Base-by-base conservation (phyloP, 2,329 filamentous ascomycete genomes). In the Aspergillus quadrilineatus region DNA sequence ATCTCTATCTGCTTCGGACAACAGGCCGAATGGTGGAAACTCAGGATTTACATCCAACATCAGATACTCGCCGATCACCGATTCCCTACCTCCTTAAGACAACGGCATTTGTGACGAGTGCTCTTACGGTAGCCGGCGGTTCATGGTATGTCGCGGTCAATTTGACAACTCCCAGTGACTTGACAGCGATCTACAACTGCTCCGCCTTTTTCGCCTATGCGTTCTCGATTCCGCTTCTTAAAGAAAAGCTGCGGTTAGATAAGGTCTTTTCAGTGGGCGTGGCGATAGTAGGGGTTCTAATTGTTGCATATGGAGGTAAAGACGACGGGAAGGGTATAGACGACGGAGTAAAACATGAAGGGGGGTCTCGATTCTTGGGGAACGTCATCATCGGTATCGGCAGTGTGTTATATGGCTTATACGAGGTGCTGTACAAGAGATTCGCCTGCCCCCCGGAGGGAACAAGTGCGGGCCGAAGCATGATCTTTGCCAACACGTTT, bases 131-230 rank as follows among this genome's bases (percentile, higher is more conserved):
- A 39, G 94, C 93, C 0, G 94, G 94, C 28, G 85, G 92, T 51
- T 93, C 89, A 67, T 99, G 94, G 94, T 99, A 97, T 69, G 82
- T 97, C 36, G 93, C 94, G 14, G 93, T 99, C 57, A 90, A 91
- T 75, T 77, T 96, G 80, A 99, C 94, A 1, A 96, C 90, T 3
- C 89, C 94, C 2, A 92, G 89, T 63, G 94, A 99, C 73, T 77
- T 99, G 66, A 99, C 94, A 0, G 94, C 94, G 53, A 99, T 99
- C 66, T 99, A 99, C 82, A 99, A 99, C 77, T 99, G 94, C 80
- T 96, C 90, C 52, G 93, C 94, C 57, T 99, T 99, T 76, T 99
- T 99, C 73, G 94, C 94, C 48, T 99, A 99, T 71, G 93, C 90
- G 10, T 99, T 99, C 71, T 95, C 90, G 45, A 92, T 99, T 44